Evolutionary conservation across 73 alveolate genomes (phyloP).

Genomic region (Paramecium primaurelia): DNA sequence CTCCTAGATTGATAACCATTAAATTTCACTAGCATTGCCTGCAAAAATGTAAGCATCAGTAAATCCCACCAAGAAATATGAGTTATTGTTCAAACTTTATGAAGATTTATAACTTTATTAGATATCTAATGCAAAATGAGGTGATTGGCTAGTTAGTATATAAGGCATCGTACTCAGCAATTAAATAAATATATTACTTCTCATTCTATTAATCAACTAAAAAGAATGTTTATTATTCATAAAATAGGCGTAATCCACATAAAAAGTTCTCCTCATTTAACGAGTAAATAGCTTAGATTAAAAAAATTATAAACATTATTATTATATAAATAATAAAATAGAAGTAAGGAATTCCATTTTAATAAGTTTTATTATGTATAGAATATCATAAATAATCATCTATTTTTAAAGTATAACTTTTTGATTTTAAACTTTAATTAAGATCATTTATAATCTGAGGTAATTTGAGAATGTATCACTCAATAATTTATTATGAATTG

Average conservation of each 20-base stretch:
- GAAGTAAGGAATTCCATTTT: not conserved
- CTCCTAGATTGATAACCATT: not conserved
- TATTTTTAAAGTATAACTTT: not conserved
- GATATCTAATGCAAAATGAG: slow-evolving; percentile 25
- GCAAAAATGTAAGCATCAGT: not conserved
- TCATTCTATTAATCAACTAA: not conserved
- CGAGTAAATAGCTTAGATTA: not conserved
- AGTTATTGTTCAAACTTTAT: not conserved
- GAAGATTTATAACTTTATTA: not conserved
- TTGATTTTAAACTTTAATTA: not conserved
- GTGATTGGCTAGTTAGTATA: slow-evolving; percentile 8
- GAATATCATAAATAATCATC: not conserved
- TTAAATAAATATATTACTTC: not conserved
- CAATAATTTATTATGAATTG: not conserved
- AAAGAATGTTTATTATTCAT: not conserved
- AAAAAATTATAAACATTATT: not conserved
- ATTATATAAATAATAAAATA: not conserved
- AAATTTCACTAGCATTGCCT: not conserved
- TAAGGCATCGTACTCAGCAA: slow-evolving; percentile 26
- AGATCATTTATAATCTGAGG: not conserved
- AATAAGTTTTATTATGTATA: not conserved
- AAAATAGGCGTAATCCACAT: not conserved
- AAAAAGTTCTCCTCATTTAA: not conserved
- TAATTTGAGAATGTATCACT: not conserved
- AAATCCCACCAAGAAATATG: not conserved